Base-by-base conservation (phyloP, 1,139 yeast genomes). In the Saccharomycopsis hybrid region DNA sequence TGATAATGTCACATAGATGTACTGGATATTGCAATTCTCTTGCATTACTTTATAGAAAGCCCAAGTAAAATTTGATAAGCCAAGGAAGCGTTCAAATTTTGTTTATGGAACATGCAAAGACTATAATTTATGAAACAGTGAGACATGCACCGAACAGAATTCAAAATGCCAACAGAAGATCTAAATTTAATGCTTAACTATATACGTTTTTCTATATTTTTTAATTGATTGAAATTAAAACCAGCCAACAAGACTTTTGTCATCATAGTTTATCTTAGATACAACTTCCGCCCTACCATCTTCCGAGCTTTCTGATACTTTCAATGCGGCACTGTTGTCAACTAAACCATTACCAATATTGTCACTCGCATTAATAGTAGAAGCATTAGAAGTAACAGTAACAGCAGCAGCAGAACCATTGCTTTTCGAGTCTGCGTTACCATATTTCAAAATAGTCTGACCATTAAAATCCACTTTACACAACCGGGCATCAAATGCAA, bases 391-490 rank as follows among this genome's bases (percentile, higher is more conserved):
- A 18, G 18, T 18, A 18, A 18, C 18, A 18, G 18, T 18, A 18
- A 18, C 18, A 18, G 18, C 18, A 18, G 18, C 18, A 18, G 18
- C 18, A 18, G 18, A 18, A 11, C 35, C 35, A 11, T 31, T 31
- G 35, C 35, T 31, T 11, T 7, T 8, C 11, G 11, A 8, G 11
- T 7, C 35, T 7, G 35, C 39, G n/a, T 5, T 30, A 11, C 42
- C 47, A 25, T 27, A 46, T 27, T 36, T 49, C 30, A 46, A 11
- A 42, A 49, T 46, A 5, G 43, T 46, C 33, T 32, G 47, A 2
- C 52, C 55, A 36, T 50, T 41, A 25, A 29, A 37, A 38, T 51
- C 54, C 11, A 52, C 47, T 29, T 48, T 47, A 37, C 54, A 51
- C 33, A 46, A 27, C 18, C 36, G 18, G n/a, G 38, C 25, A 29